These are phyloP conservation scores for Paraglomus brasilianum DNA, from an alignment of 192 early-diverging fungal species.

Conservation along the genomic window DNA sequence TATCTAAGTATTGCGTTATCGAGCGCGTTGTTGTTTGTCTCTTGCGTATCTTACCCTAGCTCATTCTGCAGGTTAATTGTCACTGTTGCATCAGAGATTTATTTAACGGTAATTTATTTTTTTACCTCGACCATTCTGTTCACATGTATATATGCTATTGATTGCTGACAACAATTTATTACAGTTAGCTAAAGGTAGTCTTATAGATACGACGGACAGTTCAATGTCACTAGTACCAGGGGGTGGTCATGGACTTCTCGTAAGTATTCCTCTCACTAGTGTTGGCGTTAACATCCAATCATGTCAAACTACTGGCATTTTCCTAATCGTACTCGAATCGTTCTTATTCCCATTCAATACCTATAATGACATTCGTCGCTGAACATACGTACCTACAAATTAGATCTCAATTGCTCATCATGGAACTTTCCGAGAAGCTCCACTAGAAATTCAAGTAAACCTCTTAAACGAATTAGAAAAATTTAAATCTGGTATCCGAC, in stretches of 20 bases:
- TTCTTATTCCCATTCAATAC: too few species aligned
- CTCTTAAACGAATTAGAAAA: constrained; percentile 51
- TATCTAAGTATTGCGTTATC: neutral
- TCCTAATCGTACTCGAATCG: too few species aligned
- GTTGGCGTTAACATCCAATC: too few species aligned
- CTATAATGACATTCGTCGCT: too few species aligned
- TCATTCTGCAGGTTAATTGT: constrained; percentile 59
- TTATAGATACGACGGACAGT: constrained; percentile 47
- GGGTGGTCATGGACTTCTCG: constrained; percentile 78
- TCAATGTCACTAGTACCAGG: constrained; percentile 55
- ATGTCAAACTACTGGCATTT: too few species aligned
- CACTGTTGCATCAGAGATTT: constrained; percentile 76
- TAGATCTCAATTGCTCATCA: constrained; percentile 54
- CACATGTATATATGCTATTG: too few species aligned
- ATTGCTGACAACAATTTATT: neutral
- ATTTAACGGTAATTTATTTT: constrained; percentile 54
- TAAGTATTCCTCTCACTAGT: neutral
- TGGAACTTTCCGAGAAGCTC: constrained; percentile 44
- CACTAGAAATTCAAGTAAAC: constrained; percentile 39
- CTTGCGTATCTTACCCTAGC: neutral
- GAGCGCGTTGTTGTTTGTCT: neutral
- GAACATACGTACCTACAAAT: too few species aligned
- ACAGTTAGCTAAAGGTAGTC: constrained; percentile 80
- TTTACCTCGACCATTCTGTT: neutral
- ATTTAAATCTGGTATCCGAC: constrained; percentile 54